Percentiles rank a stretch among this genome's conserved stretches.
These are phyloP conservation scores for Aspergillus neotritici DNA, from an alignment of 2,329 filamentous ascomycete genomes.

Conservation along the genomic window DNA sequence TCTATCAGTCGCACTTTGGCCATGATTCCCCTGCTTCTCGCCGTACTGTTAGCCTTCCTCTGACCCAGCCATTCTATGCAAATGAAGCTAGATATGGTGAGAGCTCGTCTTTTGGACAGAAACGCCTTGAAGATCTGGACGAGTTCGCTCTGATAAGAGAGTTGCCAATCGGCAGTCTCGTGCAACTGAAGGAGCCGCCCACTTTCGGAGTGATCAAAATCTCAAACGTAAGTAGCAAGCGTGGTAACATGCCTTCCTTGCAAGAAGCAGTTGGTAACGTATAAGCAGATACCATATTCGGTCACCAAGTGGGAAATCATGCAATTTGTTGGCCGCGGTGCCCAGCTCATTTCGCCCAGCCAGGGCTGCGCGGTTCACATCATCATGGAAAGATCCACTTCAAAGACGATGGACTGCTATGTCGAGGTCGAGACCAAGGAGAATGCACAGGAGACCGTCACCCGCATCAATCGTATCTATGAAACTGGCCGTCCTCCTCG, in stretches of 20 bases:
- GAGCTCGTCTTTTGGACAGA: background rate
- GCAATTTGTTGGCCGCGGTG: constrained; percentile 43
- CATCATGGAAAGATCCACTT: constrained; percentile 54
- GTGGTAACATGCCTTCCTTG: background rate
- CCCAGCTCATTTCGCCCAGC: constrained; percentile 32
- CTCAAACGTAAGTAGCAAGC: constrained; percentile 27
- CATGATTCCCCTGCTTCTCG: constrained; percentile 3
- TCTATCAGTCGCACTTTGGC: background rate
- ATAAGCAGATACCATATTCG: constrained; percentile 44
- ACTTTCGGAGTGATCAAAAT: constrained; percentile 32
- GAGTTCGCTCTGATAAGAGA: constrained; percentile 14
- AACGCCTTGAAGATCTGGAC: background rate
- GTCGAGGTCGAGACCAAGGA: constrained; percentile 39
- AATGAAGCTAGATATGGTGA: constrained; percentile 1
- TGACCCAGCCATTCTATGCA: constrained; percentile 1
- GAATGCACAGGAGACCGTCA: constrained; percentile 37
- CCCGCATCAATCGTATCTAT: constrained; percentile 32
- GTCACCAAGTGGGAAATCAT: constrained; percentile 46
- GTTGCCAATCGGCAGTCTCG: constrained; percentile 26
- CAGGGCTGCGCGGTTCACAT: constrained; percentile 49
- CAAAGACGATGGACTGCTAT: constrained; percentile 52
- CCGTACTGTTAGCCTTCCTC: background rate
- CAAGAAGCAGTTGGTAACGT: constrained; percentile 2
- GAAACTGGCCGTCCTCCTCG: constrained; percentile 36
- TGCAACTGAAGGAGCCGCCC: constrained; percentile 15